These are phyloP conservation scores for Phenoliferia sp. DNA, from an alignment of 1,284 basidiomycete species.

Conservation along the genomic window DNA sequence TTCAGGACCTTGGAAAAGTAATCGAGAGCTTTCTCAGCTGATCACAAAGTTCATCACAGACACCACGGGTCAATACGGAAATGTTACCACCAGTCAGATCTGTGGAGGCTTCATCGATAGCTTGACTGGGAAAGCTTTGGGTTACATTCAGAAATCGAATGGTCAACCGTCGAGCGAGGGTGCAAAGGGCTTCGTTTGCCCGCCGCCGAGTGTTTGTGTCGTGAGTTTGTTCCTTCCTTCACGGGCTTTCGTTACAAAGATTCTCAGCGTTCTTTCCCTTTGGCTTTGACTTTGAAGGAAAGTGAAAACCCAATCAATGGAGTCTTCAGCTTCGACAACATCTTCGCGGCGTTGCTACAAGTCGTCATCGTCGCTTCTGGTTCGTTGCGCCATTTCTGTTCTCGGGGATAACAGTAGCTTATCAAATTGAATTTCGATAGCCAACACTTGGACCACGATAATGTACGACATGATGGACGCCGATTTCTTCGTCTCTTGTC, in stretches of 20 bases:
- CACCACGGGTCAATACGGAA: conserved; percentile 35
- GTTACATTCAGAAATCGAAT: conserved; percentile 49
- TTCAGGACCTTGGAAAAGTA: not conserved
- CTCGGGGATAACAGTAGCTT: not conserved
- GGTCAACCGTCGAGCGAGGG: conserved; percentile 32
- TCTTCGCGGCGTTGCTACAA: conserved; percentile 76
- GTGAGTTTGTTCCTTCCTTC: conserved; percentile 44
- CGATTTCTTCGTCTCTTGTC: conserved; percentile 79
- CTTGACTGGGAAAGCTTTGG: conserved; percentile 47
- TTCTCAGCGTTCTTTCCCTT: conserved; percentile 7
- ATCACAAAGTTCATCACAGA: conserved; percentile 28
- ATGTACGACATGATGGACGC: conserved; percentile 93
- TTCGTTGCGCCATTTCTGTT: conserved; percentile 42
- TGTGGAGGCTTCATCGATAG: conserved; percentile 77
- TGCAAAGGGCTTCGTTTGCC: conserved; percentile 73
- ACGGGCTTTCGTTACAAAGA: not conserved
- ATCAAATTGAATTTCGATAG: conserved; percentile 32
- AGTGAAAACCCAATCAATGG: conserved; percentile 63
- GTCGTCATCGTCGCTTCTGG: conserved; percentile 80
- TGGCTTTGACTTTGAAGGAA: conserved; percentile 47
- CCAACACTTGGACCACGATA: conserved; percentile 51
- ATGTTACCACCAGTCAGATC: conserved; percentile 48
- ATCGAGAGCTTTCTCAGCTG: not conserved
- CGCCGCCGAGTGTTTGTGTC: conserved; percentile 69
- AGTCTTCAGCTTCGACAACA: conserved; percentile 83